Base-by-base conservation (phyloP, 345 rosid species). In the Lepidium africanum region DNA sequence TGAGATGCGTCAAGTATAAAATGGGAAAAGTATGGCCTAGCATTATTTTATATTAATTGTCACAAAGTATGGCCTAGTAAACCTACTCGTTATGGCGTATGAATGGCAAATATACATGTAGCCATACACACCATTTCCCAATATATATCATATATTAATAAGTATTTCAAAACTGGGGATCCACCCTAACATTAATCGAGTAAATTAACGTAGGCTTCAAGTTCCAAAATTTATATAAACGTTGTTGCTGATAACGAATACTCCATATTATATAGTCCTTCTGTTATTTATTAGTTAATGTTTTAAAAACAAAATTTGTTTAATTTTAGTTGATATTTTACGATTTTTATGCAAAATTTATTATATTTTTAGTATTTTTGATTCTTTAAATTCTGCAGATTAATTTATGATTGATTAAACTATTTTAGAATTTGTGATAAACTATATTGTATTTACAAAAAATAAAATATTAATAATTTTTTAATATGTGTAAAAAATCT, bases 101-200 rank as follows among this genome's bases (percentile, higher is more conserved):
- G 57, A 54, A 71, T 71, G 75, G 57, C 46, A 9, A 63, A 70
- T 11, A 35, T 71, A 37, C 63, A 35, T 45, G 53, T 8, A 71
- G 17, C 68, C 74, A 61, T 52, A 41, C 61, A 41, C 36, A 60
- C 62, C 52, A 6, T 61, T n/a, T 41, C 38, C 45, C 15, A 23
- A 23, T 9, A 21, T 6, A 37, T 13, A 21, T 6, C 17, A 12
- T 14, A 5, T 25, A 25, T 2, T 30, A 32, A 42, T 1, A 5
- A 13, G 53, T 39, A 15, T 6, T 50, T 38, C 3, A 10, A 42
- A 42, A 10, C 1, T 48, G 53, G 30, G 32, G 53, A 48, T 48
- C 25, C 6, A 23, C 35, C 4, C 51, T 25, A 60, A 17, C 27
- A 27, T 45, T 32, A 15, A 10, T 16, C 60, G 60, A 36, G 42